Conservation (phyloP, 148 eudicot species). For the Vaccinium darrowii region DNA sequence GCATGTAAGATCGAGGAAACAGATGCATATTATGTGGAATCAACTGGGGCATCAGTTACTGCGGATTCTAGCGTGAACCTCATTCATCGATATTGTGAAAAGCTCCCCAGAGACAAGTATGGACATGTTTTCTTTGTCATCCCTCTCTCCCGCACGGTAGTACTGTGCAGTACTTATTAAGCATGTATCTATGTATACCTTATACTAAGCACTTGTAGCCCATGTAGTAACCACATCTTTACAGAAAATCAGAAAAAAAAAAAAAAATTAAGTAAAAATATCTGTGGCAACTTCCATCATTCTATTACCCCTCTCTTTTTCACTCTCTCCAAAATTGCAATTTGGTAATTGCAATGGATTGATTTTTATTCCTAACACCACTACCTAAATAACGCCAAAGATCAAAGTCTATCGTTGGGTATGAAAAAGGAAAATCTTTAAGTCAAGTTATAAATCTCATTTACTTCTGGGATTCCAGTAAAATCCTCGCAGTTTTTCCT, state of each 20-base stretch:
- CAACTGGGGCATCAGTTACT: slow-evolving; percentile 50
- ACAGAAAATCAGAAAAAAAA: not conserved
- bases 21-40: slow-evolving; percentile 36
- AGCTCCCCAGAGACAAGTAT: slow-evolving; percentile 51
- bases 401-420: not conserved
- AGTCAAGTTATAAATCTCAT: not conserved
- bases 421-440: not conserved
- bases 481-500: not conserved
- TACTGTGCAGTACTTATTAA: not conserved
- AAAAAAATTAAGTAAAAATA: not conserved
- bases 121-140: slow-evolving; percentile 10
- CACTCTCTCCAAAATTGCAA: not conserved
- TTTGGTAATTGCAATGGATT: not conserved
- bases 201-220: not conserved
- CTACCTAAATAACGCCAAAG: not conserved
- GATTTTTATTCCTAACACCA: not conserved
- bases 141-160: not conserved
- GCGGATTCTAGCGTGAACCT: slow-evolving; percentile 46
- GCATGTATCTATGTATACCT: not conserved
- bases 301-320: not conserved
- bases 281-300: not conserved
- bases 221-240: not conserved
- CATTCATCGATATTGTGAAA: slow-evolving; percentile 41
- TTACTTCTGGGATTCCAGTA: not conserved
- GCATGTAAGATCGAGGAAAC: slow-evolving; percentile 29